Evolutionary conservation across 495 filamentous ascomycete genomes (phyloP).

Genomic region (Corynascus novoguineensis): DNA sequence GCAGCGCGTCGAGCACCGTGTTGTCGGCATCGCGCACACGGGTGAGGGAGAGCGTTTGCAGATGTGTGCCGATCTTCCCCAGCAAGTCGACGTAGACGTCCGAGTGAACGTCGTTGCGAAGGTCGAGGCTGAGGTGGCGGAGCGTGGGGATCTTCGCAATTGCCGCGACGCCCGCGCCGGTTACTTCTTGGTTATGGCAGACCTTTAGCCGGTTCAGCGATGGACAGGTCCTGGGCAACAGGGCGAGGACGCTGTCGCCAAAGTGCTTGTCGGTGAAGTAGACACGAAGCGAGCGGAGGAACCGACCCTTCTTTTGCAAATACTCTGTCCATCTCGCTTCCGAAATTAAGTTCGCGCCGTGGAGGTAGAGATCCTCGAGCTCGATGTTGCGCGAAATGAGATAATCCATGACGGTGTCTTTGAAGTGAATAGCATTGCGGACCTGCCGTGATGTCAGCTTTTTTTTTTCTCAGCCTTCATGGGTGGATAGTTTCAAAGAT

Average conservation of each 20-base stretch:
- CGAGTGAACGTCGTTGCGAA: conserved; percentile 50
- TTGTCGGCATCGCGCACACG: conserved; percentile 55
- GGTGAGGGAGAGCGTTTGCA: conserved; percentile 69
- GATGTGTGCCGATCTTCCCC: conserved; percentile 48
- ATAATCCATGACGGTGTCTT: conserved; percentile 73
- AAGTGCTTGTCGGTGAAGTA: conserved; percentile 66
- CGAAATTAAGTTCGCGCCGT: conserved; percentile 73
- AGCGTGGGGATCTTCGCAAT: conserved; percentile 56
- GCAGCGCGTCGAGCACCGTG: conserved; percentile 57
- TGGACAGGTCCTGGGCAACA: conserved; percentile 53
- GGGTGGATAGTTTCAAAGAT: not conserved
- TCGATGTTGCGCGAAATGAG: conserved; percentile 61
- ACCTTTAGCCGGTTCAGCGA: conserved; percentile 70
- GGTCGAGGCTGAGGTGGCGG: conserved; percentile 65
- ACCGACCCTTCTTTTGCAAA: conserved; percentile 54
- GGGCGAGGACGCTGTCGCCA: conserved; percentile 48
- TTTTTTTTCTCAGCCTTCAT: no score
- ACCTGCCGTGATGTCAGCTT: conserved; percentile 28
- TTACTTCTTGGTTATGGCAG: conserved; percentile 48
- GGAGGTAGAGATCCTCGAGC: conserved; percentile 59
- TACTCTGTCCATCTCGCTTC: conserved; percentile 64
- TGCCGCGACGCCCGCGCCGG: conserved; percentile 39
- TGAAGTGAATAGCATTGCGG: conserved; percentile 79
- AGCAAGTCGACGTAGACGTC: conserved; percentile 57
- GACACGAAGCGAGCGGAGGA: conserved; percentile 62